Evolutionary conservation across 2,329 filamentous ascomycete genomes (phyloP).

Genomic region (Chaetomiaceae sp.): DNA sequence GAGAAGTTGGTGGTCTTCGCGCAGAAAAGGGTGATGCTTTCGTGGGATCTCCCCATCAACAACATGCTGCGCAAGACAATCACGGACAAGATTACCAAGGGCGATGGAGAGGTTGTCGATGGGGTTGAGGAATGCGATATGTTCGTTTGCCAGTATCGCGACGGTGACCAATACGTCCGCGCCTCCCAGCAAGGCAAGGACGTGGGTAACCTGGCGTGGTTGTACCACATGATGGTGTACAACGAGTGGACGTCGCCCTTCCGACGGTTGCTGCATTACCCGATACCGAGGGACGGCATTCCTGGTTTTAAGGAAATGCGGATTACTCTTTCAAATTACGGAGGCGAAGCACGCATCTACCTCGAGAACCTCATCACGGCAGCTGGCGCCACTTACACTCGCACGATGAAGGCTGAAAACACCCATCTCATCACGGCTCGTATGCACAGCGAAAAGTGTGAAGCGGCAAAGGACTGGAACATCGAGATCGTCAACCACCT

Average conservation of each 20-base stretch:
- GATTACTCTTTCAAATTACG: constrained; percentile 94
- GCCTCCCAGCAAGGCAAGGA: constrained; percentile 75
- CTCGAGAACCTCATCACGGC: constrained; percentile 86
- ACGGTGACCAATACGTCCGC: constrained; percentile 70
- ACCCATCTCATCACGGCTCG: constrained; percentile 93
- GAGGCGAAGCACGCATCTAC: constrained; percentile 87
- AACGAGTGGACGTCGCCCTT: constrained; percentile 86
- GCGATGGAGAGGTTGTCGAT: constrained; percentile 65
- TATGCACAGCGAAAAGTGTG: constrained; percentile 85
- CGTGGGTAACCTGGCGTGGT: constrained; percentile 89
- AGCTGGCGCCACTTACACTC: constrained; percentile 83
- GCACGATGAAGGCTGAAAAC: constrained; percentile 91
- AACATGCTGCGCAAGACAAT: constrained; percentile 63
- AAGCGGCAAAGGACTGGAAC: constrained; percentile 87
- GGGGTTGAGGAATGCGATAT: constrained; percentile 69
- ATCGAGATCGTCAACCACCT: constrained; percentile 89
- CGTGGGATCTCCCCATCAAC: constrained; percentile 67
- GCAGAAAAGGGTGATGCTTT: constrained; percentile 72
- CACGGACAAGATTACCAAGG: constrained; percentile 62
- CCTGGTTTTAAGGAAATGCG: constrained; percentile 70
- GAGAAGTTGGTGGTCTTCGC: constrained; percentile 69
- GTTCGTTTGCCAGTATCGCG: constrained; percentile 82
- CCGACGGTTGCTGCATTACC: constrained; percentile 82
- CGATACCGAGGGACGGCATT: constrained; percentile 70
- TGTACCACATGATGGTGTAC: constrained; percentile 85